A percentile compares a stretch with the other conserved stretches of the same genome.
Conservation (phyloP, 441 rosid genomes). For the Raphanus hybrid region DNA sequence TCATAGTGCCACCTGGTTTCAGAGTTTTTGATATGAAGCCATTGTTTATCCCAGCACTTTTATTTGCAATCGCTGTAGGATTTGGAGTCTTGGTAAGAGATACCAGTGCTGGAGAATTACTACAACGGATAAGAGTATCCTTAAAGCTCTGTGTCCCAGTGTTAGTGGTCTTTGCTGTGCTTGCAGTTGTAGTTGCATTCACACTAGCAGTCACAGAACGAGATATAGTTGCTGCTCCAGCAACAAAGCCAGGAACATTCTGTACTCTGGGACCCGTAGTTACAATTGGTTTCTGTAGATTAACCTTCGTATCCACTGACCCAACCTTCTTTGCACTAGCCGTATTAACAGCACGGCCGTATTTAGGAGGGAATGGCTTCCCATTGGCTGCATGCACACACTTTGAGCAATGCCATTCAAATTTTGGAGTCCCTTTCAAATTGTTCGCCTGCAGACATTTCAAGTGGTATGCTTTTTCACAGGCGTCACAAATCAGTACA, state of each 20-base stretch:
- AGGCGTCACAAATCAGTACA: constrained; percentile 86
- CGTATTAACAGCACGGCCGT: constrained; percentile 79
- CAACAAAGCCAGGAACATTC: constrained; percentile 44
- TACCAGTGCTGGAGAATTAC: constrained; percentile 7
- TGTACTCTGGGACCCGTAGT: constrained; percentile 51
- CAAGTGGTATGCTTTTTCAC: constrained; percentile 93
- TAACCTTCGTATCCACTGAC: constrained; percentile 47
- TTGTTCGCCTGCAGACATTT: constrained; percentile 74
- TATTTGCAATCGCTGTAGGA: constrained; percentile 31
- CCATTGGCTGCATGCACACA: constrained; percentile 74
- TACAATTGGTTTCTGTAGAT: constrained; percentile 52
- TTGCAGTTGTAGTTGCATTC: constrained; percentile 37
- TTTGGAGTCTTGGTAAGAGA: constrained; percentile 19
- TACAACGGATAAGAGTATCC: constrained; percentile 21
- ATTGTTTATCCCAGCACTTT: constrained; percentile 19
- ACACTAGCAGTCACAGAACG: constrained; percentile 44
- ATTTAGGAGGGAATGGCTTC: constrained; percentile 89
- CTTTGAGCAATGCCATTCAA: constrained; percentile 94
- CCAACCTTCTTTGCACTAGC: constrained; percentile 62
- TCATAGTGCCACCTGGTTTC: constrained; percentile 18
- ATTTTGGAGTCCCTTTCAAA: constrained; percentile 75
- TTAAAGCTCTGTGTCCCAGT: constrained; percentile 11
- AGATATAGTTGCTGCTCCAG: constrained; percentile 47
- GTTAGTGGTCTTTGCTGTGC: constrained; percentile 24
- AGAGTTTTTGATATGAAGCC: constrained; percentile 28